Evolutionary conservation across 805 yeast genomes (phyloP), one percentile per base, ranked within the genome.

Genomic region (Hermanozyma aechmeae): DNA sequence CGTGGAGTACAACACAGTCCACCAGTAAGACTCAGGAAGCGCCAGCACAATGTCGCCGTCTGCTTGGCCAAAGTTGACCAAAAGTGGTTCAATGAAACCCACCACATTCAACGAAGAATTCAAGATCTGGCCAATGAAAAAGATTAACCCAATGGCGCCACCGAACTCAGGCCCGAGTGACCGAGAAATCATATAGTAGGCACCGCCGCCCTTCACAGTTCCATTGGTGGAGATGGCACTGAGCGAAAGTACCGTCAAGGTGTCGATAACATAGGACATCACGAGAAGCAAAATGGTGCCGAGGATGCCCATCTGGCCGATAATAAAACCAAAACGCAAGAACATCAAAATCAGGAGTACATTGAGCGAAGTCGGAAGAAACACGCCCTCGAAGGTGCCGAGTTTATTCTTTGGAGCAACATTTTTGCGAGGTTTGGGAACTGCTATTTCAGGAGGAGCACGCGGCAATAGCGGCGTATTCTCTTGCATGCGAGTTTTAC

Each of bases 191-290:
- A 92, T 92, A 46, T 86, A 92, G 51, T 92, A 92, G 0, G 97
- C 96, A 27, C 99, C 99, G 11, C 99, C 99, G 10, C 97, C 97
- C 42, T 86, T 73, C 3, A 92, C 97, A 0, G 94, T 85, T 14
- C 99, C 99, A 49, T 92, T 92, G 2, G 99, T 92, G 2, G 96
- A 85, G 36, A 92, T 92, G 1, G 98, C 98, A 31, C 95, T 82
- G 34, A 92, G 77, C 13, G 95, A 83, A 40, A 92, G 56, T 0
- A 95, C 84, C 0, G 98, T 92, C 32, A 92, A 61, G 5, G 85
- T 61, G 49, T 89, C 80, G 38, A 92, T 85, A 3, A 74, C 48
- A 50, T 87, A 92, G 27, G 95, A 80, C 51, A 85, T 50, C 2
- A 78, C 31, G 22, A 92, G 59, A 14, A 89, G 56, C 2, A 73